Evolutionary conservation across 495 filamentous ascomycete species (phyloP).

Genomic region (Xylaria sp.): DNA sequence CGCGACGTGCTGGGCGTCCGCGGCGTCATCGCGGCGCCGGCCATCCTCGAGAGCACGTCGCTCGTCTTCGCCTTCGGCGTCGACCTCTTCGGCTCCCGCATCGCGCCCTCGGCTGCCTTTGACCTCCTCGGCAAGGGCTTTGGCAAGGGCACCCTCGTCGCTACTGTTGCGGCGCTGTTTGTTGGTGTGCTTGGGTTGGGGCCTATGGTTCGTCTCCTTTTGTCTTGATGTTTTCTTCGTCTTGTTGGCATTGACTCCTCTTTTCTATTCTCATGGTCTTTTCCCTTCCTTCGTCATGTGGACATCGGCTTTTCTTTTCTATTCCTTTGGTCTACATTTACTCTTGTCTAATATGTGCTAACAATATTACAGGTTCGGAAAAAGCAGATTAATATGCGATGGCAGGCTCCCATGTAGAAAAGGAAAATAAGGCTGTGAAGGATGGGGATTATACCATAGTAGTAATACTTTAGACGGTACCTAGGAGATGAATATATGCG

Average conservation of each 20-base stretch:
- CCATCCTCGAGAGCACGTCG: slow-evolving; percentile 90
- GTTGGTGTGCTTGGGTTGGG: slow-evolving; percentile 77
- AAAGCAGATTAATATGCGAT: slow-evolving; percentile 50
- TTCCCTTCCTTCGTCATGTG: background rate
- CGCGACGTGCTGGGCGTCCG: slow-evolving; percentile 80
- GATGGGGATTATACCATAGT: too few species aligned
- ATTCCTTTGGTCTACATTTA: background rate
- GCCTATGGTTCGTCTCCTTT: slow-evolving; percentile 84
- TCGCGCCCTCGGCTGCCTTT: slow-evolving; percentile 84
- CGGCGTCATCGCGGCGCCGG: slow-evolving; percentile 73
- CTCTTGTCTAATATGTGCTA: background rate
- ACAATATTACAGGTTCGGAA: slow-evolving; percentile 46
- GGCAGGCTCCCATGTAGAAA: slow-evolving; percentile 37
- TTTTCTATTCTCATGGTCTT: background rate
- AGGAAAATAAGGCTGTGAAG: too few species aligned
- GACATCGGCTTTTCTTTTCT: too few species aligned
- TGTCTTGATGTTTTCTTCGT: background rate
- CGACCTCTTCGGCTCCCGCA: slow-evolving; percentile 86
- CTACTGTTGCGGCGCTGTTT: slow-evolving; percentile 79
- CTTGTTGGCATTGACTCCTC: too few species aligned
- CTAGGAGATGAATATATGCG: background rate
- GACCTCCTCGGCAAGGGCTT: slow-evolving; percentile 94
- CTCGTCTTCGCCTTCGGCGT: slow-evolving; percentile 88
- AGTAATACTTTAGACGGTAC: background rate
- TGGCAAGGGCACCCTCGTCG: slow-evolving; percentile 82